phyloP scores from a whole-genome alignment of 148 eudicot genomes.

The Silene latifolia region DNA sequence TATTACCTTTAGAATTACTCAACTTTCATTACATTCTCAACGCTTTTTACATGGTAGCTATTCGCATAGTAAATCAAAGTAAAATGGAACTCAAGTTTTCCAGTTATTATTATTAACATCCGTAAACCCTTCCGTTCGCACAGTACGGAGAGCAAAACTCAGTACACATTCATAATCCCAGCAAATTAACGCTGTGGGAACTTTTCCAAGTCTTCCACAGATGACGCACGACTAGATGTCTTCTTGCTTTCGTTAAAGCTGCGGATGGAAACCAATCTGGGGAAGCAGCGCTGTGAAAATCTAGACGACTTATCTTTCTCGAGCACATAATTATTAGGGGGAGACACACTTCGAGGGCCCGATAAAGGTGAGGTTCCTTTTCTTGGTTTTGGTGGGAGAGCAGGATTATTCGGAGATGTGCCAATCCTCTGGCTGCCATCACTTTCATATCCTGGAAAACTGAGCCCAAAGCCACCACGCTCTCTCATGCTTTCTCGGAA shows the following conservation, averaged over 20 bases:
- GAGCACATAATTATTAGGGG: slow-evolving; percentile 22
- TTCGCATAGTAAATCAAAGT: slow-evolving; percentile 1
- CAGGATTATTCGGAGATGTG: slow-evolving; percentile 5
- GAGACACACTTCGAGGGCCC: slow-evolving; percentile 22
- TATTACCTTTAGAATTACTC: too few relatives aligned
- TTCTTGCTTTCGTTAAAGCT: slow-evolving; percentile 46
- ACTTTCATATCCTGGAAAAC: slow-evolving; percentile 17
- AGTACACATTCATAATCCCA: background rate
- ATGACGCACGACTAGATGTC: slow-evolving; percentile 28
- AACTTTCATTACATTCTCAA: background rate
- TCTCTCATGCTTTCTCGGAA: slow-evolving; percentile 55
- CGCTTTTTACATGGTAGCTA: slow-evolving; percentile 13
- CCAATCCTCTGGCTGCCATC: slow-evolving; percentile 12
- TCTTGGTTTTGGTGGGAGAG: slow-evolving; percentile 28
- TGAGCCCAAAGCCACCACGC: slow-evolving; percentile 18
- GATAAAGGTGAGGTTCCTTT: slow-evolving; percentile 30
- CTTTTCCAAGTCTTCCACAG: slow-evolving; percentile 20
- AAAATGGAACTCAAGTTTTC: background rate
- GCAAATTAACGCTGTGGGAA: background rate
- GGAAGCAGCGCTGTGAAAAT: slow-evolving; percentile 53
- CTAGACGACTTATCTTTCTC: slow-evolving; percentile 30
- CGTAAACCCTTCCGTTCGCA: slow-evolving; percentile 4
- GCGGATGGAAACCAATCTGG: slow-evolving; percentile 46
- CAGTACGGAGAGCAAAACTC: background rate
- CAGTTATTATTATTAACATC: slow-evolving; percentile 7